phyloP scores from a whole-genome alignment of 139 green algal species.

The Penium margaritaceum region DNA sequence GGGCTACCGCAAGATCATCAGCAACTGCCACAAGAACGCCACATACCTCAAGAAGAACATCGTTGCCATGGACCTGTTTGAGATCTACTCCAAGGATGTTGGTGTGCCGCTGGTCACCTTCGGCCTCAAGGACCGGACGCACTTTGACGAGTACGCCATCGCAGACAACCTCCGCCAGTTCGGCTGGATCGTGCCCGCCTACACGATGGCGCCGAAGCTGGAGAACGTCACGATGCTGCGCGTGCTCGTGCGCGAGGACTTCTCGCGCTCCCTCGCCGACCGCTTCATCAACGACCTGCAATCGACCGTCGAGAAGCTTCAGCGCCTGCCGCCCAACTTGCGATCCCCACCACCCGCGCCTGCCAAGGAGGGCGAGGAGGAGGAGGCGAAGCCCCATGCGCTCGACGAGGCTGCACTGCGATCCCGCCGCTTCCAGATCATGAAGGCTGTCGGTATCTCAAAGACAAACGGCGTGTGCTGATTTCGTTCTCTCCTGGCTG shows the following conservation, averaged over 20 bases:
- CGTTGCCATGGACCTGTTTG: slow-evolving; percentile 28
- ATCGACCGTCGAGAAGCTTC: background rate
- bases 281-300: slow-evolving; percentile 19
- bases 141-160: slow-evolving; percentile 48
- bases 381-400: background rate
- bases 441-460: slow-evolving; percentile 1
- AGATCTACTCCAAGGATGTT: slow-evolving; percentile 46
- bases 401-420: background rate
- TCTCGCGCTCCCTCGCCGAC: slow-evolving; percentile 26
- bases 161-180: slow-evolving; percentile 34
- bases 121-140: slow-evolving; percentile 23
- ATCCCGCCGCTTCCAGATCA: slow-evolving; percentile 11
- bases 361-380: background rate
- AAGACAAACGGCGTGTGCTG: slow-evolving; percentile 35
- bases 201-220: slow-evolving; percentile 48
- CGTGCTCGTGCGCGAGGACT: slow-evolving; percentile 36
- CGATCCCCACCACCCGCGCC: background rate
- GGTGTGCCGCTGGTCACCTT: slow-evolving; percentile 46
- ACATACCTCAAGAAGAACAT: slow-evolving; percentile 22
- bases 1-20: slow-evolving; percentile 45
- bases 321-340: background rate
- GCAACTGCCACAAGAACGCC: slow-evolving; percentile 36
- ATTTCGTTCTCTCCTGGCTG: background rate
- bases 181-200: slow-evolving; percentile 47
- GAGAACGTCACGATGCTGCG: slow-evolving; percentile 35